A percentile compares a stretch with the other conserved stretches of the same genome.
These are phyloP conservation scores for Suillus placidus DNA, from an alignment of 768 basidiomycete species.

Conservation along the genomic window DNA sequence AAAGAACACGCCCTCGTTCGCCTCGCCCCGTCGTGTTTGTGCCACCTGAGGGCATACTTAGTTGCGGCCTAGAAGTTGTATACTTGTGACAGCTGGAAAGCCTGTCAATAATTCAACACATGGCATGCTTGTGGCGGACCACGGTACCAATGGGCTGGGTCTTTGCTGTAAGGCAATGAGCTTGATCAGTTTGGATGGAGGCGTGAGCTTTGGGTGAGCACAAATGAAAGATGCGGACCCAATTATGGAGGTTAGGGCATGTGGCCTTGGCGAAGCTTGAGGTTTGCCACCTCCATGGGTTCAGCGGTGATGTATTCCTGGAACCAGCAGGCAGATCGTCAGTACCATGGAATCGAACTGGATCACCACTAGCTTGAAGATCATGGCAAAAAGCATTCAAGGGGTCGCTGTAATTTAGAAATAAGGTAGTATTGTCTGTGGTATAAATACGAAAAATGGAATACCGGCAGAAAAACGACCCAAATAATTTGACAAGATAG, in stretches of 20 bases:
- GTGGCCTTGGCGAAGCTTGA: conserved; percentile 19
- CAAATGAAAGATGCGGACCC: conserved; percentile 51
- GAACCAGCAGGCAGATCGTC: neutral
- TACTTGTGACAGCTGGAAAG: neutral
- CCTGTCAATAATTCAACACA: neutral
- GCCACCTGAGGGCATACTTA: neutral
- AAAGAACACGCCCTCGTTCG: neutral
- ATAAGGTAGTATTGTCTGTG: conserved; percentile 14
- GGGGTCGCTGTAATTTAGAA: conserved; percentile 10
- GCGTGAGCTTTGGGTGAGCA: neutral
- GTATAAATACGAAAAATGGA: neutral
- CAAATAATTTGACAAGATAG: neutral
- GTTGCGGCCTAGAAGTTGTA: too few relatives aligned
- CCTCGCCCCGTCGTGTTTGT: neutral
- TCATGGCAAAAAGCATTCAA: neutral
- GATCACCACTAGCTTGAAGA: neutral
- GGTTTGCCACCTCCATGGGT: neutral
- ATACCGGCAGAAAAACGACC: conserved; percentile 5
- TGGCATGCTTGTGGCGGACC: neutral
- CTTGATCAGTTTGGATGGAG: neutral
- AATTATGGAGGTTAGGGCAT: conserved; percentile 41
- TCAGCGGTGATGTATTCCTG: neutral
- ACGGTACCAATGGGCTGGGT: neutral
- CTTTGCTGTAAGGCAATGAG: neutral
- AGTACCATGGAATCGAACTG: neutral